Percentiles rank a stretch among this genome's conserved stretches.
Conservation (phyloP, 331 rosid species). For the Dryas integrifolia region DNA sequence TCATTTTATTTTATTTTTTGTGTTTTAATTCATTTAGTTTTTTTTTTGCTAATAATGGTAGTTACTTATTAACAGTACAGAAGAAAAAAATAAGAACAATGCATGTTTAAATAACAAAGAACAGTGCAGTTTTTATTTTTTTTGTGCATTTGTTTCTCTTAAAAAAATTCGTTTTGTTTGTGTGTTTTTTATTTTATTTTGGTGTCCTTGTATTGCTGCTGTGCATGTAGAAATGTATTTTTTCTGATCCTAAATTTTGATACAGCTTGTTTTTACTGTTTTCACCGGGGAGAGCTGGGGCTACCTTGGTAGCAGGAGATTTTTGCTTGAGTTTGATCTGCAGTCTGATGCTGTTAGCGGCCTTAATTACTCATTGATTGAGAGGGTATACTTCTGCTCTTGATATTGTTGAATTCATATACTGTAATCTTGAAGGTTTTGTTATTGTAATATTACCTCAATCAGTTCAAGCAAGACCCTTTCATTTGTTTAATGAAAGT, state of each 20-base stretch:
- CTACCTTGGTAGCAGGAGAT: constrained; percentile 93
- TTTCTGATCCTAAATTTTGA: constrained; percentile 40
- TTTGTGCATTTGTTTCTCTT: background rate
- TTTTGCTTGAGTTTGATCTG: constrained; percentile 76
- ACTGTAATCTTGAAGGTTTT: background rate
- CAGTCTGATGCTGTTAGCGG: constrained; percentile 81
- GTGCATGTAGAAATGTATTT: background rate
- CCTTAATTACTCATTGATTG: constrained; percentile 61
- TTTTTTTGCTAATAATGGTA: background rate
- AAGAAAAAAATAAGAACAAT: too few relatives aligned
- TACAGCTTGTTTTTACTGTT: constrained; percentile 83
- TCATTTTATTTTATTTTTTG: background rate
- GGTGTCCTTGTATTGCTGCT: background rate
- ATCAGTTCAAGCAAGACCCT: background rate
- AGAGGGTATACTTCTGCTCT: constrained; percentile 52
- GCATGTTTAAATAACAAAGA: too few relatives aligned
- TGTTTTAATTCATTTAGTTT: background rate
- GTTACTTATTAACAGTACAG: too few relatives aligned
- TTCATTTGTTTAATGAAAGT: background rate
- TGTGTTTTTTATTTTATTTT: constrained; percentile 11
- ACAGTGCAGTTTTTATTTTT: background rate
- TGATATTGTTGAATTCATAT: constrained; percentile 14
- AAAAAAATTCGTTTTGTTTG: background rate
- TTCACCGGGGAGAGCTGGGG: constrained; percentile 96
- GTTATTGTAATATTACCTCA: background rate